These are phyloP conservation scores for Eucalyptus brandiana DNA, from an alignment of 345 rosid species.

Conservation along the genomic window DNA sequence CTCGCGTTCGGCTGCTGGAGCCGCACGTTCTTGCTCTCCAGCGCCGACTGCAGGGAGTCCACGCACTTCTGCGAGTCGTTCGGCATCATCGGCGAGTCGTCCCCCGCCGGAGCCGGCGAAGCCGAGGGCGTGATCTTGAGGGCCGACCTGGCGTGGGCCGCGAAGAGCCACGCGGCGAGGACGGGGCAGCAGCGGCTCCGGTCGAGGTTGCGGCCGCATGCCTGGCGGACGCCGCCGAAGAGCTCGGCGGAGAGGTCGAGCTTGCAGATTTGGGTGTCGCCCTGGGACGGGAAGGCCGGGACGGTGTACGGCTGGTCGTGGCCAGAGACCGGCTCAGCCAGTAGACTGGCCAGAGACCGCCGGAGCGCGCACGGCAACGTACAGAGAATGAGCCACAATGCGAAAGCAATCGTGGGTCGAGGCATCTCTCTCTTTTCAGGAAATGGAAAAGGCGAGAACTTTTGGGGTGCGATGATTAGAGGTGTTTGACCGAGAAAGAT, in stretches of 20 bases:
- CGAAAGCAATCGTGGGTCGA: not conserved
- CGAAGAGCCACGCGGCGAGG: constrained; percentile 92
- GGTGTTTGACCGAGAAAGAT: not conserved
- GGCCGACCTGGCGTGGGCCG: constrained; percentile 89
- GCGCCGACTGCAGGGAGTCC: constrained; percentile 71
- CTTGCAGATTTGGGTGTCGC: constrained; percentile 55
- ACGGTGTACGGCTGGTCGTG: constrained; percentile 58
- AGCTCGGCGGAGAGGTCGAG: constrained; percentile 94
- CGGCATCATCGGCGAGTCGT: constrained; percentile 82
- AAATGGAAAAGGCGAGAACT: not conserved
- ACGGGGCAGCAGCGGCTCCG: constrained; percentile 95
- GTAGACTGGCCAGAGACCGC: constrained; percentile 27
- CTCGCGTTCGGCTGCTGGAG: constrained; percentile 78
- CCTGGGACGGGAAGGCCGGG: constrained; percentile 76
- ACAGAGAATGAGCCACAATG: not conserved
- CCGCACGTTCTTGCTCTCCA: constrained; percentile 63
- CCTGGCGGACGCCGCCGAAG: constrained; percentile 88
- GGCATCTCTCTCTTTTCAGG: constrained; percentile 3
- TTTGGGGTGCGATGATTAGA: not conserved
- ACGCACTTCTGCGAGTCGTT: constrained; percentile 97
- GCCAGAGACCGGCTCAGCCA: constrained; percentile 43
- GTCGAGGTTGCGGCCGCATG: constrained; percentile 84
- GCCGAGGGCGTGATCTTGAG: constrained; percentile 59
- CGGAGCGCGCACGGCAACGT: not conserved
- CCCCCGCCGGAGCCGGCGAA: constrained; percentile 30